These are phyloP conservation scores for Austroboletus eburneus DNA, from an alignment of 768 basidiomycete species.

Conservation along the genomic window DNA sequence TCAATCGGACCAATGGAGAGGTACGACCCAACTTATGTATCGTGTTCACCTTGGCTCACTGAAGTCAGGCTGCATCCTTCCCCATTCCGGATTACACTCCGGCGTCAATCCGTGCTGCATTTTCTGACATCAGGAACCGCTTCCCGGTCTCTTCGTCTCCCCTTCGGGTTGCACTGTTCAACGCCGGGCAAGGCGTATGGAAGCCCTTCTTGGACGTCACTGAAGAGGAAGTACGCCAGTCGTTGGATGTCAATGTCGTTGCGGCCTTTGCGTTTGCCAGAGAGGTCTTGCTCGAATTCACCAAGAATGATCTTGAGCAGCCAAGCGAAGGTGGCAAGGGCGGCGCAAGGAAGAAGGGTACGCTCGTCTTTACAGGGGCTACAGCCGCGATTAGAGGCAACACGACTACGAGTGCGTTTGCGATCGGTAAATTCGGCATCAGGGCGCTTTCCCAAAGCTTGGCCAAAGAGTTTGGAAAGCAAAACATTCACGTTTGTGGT, in stretches of 20 bases:
- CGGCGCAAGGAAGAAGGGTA: constrained; percentile 54
- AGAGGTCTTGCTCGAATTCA: constrained; percentile 56
- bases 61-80: constrained; percentile 51
- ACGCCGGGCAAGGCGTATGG: constrained; percentile 53
- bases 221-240: constrained; percentile 49
- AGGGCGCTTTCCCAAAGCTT: constrained; percentile 67
- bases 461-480: constrained; percentile 69
- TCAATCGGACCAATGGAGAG: constrained; percentile 56
- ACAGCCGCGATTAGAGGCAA: constrained; percentile 67
- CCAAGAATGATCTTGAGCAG: constrained; percentile 44
- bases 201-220: constrained; percentile 66
- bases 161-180: constrained; percentile 63
- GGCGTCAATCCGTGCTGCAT: constrained; percentile 47
- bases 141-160: constrained; percentile 46
- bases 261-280: constrained; percentile 63
- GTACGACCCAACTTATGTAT: no score
- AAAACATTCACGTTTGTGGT: constrained; percentile 62
- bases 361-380: constrained; percentile 69
- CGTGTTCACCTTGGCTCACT: no score
- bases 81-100: constrained; percentile 49
- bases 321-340: constrained; percentile 37
- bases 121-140: constrained; percentile 40
- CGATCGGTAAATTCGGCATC: constrained; percentile 60
- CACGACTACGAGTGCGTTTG: constrained; percentile 53
- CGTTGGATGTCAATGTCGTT: constrained; percentile 49